A percentile compares a stretch with the other conserved stretches of the same genome.
Conservation (phyloP, 2,329 filamentous ascomycete species). For the Cladobotryum mycophilum region DNA sequence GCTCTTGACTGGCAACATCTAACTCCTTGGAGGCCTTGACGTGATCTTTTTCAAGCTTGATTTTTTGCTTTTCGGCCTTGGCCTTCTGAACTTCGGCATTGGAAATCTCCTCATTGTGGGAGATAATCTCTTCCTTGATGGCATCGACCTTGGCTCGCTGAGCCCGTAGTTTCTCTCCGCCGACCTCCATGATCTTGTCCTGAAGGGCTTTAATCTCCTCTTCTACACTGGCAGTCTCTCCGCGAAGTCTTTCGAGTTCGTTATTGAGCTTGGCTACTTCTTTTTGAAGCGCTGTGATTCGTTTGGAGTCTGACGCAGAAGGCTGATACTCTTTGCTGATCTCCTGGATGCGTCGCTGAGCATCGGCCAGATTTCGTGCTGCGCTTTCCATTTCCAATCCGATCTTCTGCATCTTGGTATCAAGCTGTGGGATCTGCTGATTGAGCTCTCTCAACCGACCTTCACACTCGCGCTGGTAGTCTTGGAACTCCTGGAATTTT, state of each 20-base stretch:
- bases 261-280: conserved; percentile 68
- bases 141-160: conserved; percentile 89
- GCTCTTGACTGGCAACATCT: conserved; percentile 62
- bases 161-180: conserved; percentile 82
- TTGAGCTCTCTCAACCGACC: conserved; percentile 63
- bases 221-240: conserved; percentile 84
- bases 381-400: conserved; percentile 82
- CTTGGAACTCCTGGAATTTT: conserved; percentile 77
- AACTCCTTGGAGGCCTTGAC: conserved; percentile 75
- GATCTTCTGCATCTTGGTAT: conserved; percentile 89
- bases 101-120: conserved; percentile 74
- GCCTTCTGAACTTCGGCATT: conserved; percentile 80
- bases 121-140: conserved; percentile 77
- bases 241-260: conserved; percentile 72
- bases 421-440: conserved; percentile 73
- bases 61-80: conserved; percentile 88
- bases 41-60: conserved; percentile 79
- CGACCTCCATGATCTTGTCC: conserved; percentile 97
- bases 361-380: conserved; percentile 75
- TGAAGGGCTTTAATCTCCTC: conserved; percentile 88
- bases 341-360: conserved; percentile 79
- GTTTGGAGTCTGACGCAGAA: conserved; percentile 71
- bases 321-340: conserved; percentile 74
- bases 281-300: conserved; percentile 66
- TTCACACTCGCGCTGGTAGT: conserved; percentile 77